Evolutionary conservation across 2,329 filamentous ascomycete species (phyloP).

Genomic region (Lasiodiplodia gonubiensis): DNA sequence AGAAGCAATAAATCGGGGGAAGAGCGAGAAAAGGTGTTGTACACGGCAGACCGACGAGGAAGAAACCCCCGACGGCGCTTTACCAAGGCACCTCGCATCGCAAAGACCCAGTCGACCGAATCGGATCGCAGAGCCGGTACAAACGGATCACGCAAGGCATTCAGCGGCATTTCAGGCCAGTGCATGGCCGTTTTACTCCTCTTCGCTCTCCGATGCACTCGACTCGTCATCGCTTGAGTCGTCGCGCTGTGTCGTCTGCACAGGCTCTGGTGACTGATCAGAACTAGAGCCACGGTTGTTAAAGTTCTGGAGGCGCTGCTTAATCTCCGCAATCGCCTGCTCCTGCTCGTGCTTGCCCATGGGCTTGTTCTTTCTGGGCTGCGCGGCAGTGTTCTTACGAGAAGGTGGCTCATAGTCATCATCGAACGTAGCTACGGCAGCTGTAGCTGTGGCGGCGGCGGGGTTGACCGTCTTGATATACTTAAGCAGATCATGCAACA

Average conservation of each 20-base stretch:
- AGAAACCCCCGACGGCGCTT: background rate
- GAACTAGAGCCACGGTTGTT: slow-evolving; percentile 47
- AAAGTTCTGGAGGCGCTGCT: slow-evolving; percentile 59
- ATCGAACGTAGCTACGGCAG: slow-evolving; percentile 48
- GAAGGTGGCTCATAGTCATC: slow-evolving; percentile 57
- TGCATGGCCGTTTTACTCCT: slow-evolving; percentile 42
- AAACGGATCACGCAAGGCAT: slow-evolving; percentile 2
- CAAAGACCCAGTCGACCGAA: background rate
- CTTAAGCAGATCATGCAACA: slow-evolving; percentile 61
- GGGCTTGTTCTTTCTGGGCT: slow-evolving; percentile 76
- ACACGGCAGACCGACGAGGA: slow-evolving; percentile 9
- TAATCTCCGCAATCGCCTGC: slow-evolving; percentile 67
- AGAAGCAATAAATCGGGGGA: background rate
- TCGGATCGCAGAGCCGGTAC: slow-evolving; percentile 2
- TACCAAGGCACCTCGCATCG: background rate
- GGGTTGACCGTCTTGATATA: slow-evolving; percentile 54
- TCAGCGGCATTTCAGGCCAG: background rate
- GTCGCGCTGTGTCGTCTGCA: slow-evolving; percentile 41
- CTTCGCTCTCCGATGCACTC: slow-evolving; percentile 60
- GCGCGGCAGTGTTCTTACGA: slow-evolving; percentile 51
- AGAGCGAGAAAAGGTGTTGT: slow-evolving; percentile 16
- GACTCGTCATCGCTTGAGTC: slow-evolving; percentile 61
- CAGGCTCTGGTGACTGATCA: slow-evolving; percentile 48
- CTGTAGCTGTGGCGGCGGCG: slow-evolving; percentile 29
- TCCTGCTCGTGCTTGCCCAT: slow-evolving; percentile 77